A percentile compares a stretch with the other conserved stretches of the same genome.
Conservation (phyloP, 1,284 basidiomycete genomes). For the Mycosarcoma maydis region DNA sequence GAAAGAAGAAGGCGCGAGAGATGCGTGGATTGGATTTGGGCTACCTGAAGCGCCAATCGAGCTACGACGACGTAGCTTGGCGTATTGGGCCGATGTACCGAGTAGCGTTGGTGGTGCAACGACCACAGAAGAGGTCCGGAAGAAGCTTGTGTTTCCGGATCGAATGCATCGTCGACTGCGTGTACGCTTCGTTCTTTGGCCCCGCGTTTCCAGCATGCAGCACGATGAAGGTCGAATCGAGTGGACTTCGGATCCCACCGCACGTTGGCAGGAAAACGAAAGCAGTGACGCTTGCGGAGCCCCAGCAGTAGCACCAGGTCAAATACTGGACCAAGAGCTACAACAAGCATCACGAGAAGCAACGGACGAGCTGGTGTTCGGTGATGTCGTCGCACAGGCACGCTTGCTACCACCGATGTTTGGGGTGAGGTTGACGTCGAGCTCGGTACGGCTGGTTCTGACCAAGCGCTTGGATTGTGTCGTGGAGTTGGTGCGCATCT, state of each 20-base stretch:
- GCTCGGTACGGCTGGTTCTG: slow-evolving; percentile 39
- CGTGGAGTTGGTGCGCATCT: slow-evolving; percentile 31
- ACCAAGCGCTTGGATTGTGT: slow-evolving; percentile 31
- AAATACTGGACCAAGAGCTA: slow-evolving; percentile 44
- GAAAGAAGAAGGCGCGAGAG: slow-evolving; percentile 57
- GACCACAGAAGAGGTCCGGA: slow-evolving; percentile 1
- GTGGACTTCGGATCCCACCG: slow-evolving; percentile 33
- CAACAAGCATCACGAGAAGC: slow-evolving; percentile 51
- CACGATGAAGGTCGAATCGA: slow-evolving; percentile 1
- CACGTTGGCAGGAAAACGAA: not conserved
- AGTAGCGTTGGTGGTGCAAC: not conserved
- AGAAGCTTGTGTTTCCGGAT: slow-evolving; percentile 52
- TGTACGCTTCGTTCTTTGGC: slow-evolving; percentile 41
- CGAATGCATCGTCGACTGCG: slow-evolving; percentile 44
- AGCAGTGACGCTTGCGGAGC: not conserved
- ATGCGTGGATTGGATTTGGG: slow-evolving; percentile 62
- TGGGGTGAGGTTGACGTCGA: slow-evolving; percentile 33
- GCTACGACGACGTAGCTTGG: slow-evolving; percentile 42
- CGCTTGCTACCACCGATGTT: slow-evolving; percentile 39
- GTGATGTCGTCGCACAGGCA: slow-evolving; percentile 46
- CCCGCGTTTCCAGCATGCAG: not conserved
- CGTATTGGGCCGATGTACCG: slow-evolving; percentile 52
- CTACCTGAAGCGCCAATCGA: slow-evolving; percentile 49
- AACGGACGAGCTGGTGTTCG: slow-evolving; percentile 51
- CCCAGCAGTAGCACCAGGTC: slow-evolving; percentile 5